These are phyloP conservation scores for Madurella fahalii DNA, from an alignment of 2,329 filamentous ascomycete genomes.

Conservation along the genomic window DNA sequence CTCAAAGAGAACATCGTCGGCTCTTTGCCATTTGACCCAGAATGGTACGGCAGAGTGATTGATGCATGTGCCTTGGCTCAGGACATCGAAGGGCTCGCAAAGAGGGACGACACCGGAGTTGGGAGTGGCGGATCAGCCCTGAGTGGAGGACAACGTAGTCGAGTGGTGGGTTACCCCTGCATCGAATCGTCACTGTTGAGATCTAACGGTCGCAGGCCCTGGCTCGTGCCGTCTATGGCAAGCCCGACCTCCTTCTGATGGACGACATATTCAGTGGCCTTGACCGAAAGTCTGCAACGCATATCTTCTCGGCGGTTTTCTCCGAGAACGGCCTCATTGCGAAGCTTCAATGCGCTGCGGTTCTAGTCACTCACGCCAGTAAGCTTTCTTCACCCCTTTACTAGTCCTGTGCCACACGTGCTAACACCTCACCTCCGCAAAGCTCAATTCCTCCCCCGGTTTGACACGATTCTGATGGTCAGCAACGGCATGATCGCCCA, in stretches of 20 bases:
- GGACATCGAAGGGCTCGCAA: slow-evolving; percentile 32
- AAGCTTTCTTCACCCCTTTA: neutral
- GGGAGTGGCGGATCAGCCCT: slow-evolving; percentile 40
- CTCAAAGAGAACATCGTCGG: slow-evolving; percentile 29
- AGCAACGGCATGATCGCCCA: slow-evolving; percentile 7
- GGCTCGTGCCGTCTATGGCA: slow-evolving; percentile 13
- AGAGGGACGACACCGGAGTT: slow-evolving; percentile 35
- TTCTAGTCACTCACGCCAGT: slow-evolving; percentile 10
- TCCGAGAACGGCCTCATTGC: slow-evolving; percentile 7
- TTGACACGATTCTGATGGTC: slow-evolving; percentile 5
- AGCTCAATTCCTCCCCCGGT: slow-evolving; percentile 12
- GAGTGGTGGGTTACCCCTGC: slow-evolving; percentile 32
- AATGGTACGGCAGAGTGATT: slow-evolving; percentile 31
- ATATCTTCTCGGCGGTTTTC: slow-evolving; percentile 11
- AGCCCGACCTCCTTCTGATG: slow-evolving; percentile 12
- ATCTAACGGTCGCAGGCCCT: slow-evolving; percentile 2
- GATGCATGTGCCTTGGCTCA: slow-evolving; percentile 34
- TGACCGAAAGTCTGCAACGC: slow-evolving; percentile 8
- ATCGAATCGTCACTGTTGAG: neutral
- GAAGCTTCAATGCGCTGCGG: slow-evolving; percentile 5
- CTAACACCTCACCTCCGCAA: too few relatives aligned
- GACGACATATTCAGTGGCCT: slow-evolving; percentile 17
- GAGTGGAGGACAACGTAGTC: slow-evolving; percentile 43
- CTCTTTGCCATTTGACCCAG: slow-evolving; percentile 24
- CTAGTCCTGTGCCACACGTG: too few relatives aligned